Evolutionary conservation across 805 yeast species (phyloP).

Genomic region (Pichia manshurica): DNA sequence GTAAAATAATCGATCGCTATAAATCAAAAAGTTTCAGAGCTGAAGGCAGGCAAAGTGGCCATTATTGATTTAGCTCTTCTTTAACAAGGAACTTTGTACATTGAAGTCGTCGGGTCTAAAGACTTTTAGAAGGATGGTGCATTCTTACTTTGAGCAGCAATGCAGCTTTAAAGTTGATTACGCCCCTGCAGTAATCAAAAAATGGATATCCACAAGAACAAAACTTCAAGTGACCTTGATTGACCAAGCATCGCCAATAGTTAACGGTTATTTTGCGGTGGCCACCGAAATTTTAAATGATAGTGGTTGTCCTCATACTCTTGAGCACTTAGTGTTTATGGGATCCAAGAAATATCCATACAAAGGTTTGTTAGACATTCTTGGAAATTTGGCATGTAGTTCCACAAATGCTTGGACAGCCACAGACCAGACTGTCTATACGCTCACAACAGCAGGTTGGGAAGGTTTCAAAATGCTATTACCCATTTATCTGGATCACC

Average conservation of each 20-base stretch:
- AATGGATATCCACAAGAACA: constrained; percentile 74
- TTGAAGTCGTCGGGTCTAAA: not conserved
- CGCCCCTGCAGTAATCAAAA: constrained; percentile 64
- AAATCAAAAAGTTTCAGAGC: not conserved
- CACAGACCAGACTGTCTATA: constrained; percentile 92
- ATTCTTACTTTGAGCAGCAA: constrained; percentile 35
- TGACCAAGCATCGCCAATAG: constrained; percentile 77
- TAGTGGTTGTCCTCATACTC: constrained; percentile 90
- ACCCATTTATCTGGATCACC: constrained; percentile 87
- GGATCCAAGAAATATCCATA: constrained; percentile 87
- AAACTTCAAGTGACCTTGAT: constrained; percentile 78
- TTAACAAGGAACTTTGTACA: not conserved
- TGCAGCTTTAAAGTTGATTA: constrained; percentile 61
- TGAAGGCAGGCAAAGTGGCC: too few species aligned
- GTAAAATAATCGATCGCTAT: not conserved
- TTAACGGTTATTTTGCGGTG: constrained; percentile 91
- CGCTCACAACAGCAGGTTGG: constrained; percentile 92
- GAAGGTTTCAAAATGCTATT: constrained; percentile 79
- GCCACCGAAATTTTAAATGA: constrained; percentile 88
- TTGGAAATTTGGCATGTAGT: constrained; percentile 80
- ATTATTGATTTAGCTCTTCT: too few species aligned
- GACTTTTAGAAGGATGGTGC: constrained; percentile 13
- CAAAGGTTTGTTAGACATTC: constrained; percentile 82
- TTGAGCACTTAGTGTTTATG: constrained; percentile 92
- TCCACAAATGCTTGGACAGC: constrained; percentile 96